Percentiles rank a stretch among this genome's conserved stretches.
Conservation (phyloP, 129 eudicot genomes). For the Tanacetum coccineum region DNA sequence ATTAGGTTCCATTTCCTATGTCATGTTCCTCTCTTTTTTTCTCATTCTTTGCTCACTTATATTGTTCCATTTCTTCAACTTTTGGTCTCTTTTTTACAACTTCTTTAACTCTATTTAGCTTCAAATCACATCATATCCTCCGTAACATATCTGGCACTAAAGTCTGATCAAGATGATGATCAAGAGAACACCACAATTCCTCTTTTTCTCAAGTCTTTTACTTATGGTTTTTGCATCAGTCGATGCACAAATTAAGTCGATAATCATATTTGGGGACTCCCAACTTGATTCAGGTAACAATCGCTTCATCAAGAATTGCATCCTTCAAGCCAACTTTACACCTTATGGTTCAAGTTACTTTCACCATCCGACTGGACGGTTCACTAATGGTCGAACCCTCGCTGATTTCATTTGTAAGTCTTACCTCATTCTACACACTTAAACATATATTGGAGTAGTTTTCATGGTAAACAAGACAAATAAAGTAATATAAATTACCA, state of each 20-base stretch:
- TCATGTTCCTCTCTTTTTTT: not conserved
- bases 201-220: conserved; percentile 9
- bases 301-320: conserved; percentile 40
- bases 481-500: too few species aligned
- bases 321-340: conserved; percentile 49
- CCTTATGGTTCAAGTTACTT: conserved; percentile 59
- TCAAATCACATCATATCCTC: conserved; percentile 20
- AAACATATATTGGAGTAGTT: too few species aligned
- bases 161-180: conserved; percentile 18
- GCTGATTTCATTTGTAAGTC: conserved; percentile 53
- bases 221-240: conserved; percentile 1
- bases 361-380: conserved; percentile 58
- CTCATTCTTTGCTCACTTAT: not conserved
- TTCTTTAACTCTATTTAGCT: conserved; percentile 20
- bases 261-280: conserved; percentile 61
- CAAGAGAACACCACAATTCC: conserved; percentile 16
- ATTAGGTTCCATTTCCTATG: conserved; percentile 8
- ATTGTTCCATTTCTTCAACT: not conserved
- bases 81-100: conserved; percentile 2
- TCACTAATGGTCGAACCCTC: conserved; percentile 68
- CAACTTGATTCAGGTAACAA: conserved; percentile 65
- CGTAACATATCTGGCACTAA: conserved; percentile 6
- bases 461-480: too few species aligned
- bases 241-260: conserved; percentile 27
- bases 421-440: too few species aligned